phyloP scores from a whole-genome alignment of 129 eudicot genomes.

The Helianthus annuus region DNA sequence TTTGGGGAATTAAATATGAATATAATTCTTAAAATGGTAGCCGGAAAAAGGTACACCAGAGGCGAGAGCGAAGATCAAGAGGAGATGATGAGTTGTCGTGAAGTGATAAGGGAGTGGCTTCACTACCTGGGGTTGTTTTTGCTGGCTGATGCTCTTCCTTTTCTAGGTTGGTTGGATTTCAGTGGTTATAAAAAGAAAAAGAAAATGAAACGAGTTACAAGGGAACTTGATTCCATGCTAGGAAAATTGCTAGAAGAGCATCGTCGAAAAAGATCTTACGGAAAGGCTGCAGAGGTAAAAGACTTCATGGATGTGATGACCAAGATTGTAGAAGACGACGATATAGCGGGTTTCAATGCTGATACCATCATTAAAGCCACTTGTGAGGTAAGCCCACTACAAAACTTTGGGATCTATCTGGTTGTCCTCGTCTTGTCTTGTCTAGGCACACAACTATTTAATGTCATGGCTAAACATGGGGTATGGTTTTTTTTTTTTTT shows the following conservation, averaged over 20 bases:
- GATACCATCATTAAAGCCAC: conserved; percentile 28
- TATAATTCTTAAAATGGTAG: conserved; percentile 16
- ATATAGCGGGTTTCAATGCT: background rate
- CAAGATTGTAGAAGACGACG: background rate
- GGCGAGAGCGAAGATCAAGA: background rate
- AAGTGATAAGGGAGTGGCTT: conserved; percentile 15
- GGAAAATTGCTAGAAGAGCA: conserved; percentile 26
- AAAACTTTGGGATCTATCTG: too few species aligned
- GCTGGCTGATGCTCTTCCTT: conserved; percentile 24
- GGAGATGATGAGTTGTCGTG: conserved; percentile 5
- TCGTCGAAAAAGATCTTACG: background rate
- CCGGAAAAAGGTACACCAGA: conserved; percentile 13
- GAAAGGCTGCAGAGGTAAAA: background rate
- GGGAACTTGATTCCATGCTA: conserved; percentile 17
- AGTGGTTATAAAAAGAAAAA: conserved; percentile 32
- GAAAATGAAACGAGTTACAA: conserved; percentile 15
- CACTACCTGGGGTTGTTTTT: conserved; percentile 13
- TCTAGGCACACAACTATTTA: too few species aligned
- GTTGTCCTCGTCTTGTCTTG: too few species aligned
- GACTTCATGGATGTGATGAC: conserved; percentile 35
- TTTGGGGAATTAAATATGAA: conserved; percentile 25
- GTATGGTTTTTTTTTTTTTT: too few species aligned
- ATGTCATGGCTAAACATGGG: too few species aligned
- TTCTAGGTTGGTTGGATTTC: conserved; percentile 30
- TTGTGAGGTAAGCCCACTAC: conserved; percentile 9